These are phyloP conservation scores for Starmerella vaccinii DNA, from an alignment of 805 yeast species.

Conservation along the genomic window DNA sequence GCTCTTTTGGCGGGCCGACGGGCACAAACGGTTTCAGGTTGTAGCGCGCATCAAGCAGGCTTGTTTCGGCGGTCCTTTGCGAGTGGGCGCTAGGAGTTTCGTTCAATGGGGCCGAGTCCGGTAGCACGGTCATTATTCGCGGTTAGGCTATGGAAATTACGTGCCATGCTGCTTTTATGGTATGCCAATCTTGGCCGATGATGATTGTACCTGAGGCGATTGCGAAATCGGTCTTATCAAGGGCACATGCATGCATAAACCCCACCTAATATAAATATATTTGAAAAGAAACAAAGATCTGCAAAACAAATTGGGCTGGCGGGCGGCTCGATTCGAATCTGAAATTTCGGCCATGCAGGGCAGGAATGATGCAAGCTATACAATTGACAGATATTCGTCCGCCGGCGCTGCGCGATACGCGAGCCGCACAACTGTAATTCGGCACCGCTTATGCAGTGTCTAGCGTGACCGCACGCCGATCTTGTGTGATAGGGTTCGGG, in stretches of 20 bases:
- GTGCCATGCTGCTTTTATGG: background rate
- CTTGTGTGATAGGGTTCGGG: background rate
- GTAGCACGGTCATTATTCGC: background rate
- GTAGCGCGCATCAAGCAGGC: conserved; percentile 8
- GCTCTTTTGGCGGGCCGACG: conserved; percentile 14
- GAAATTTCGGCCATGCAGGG: too few relatives aligned
- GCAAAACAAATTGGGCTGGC: too few relatives aligned
- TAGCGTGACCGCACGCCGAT: background rate
- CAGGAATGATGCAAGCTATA: too few relatives aligned
- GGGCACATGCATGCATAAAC: too few relatives aligned
- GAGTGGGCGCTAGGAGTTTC: conserved; percentile 5
- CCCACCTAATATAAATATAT: too few relatives aligned
- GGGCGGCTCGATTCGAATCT: too few relatives aligned
- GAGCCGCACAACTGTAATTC: too few relatives aligned
- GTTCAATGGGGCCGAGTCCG: conserved; percentile 14
- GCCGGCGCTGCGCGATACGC: background rate
- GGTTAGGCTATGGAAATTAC: background rate
- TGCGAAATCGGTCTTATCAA: conserved; percentile 1
- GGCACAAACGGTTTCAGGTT: conserved; percentile 10
- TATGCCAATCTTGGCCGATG: background rate
- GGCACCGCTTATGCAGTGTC: too few relatives aligned
- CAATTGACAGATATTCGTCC: too few relatives aligned
- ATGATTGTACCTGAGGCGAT: background rate
- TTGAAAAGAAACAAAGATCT: too few relatives aligned
- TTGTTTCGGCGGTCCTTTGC: background rate